Evolutionary conservation across 108 stramenopile species (phyloP), one percentile per base, ranked within the genome.

Genomic region (Phaeodactylum tricornutum): DNA sequence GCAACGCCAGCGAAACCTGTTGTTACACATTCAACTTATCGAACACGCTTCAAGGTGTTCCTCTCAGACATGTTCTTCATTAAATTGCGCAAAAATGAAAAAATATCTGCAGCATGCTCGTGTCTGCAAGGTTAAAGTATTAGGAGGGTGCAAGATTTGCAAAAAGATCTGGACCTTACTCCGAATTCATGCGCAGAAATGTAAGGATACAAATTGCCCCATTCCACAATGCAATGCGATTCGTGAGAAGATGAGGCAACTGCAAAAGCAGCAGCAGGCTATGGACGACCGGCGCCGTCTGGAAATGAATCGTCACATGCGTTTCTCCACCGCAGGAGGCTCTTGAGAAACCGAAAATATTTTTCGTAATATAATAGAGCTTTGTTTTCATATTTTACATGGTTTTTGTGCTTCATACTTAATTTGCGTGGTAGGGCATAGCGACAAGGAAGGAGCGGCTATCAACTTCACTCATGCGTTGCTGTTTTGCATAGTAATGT

Each of bases 51-150:
- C 95, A 5, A 62, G 74, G 0, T 99, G 98, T 68, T 62, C 47
- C 12, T 73, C 81, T n/a, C 11, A 62, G 19, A 47, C 64, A 2
- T 99, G 98, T 69, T 64, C 67, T 12, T 91, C 89, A 5, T 57
- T 71, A 8, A 97, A 96, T 57, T 99, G 98, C 61, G 52, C 57
- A 4, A 94, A 93, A 66, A 99, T 99, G 98, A 98, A 98, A 69
- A 77, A 71, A 1, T 82, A 91, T 52, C 57, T 92, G 1, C 66
- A 81, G 49, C 91, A 96, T 55, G 81, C 75, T 6, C 46, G 55
- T 8, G 48, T 40, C 17, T 99, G 96, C 73, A 66, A 77, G 38
- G 65, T 78, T 34, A 81, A 81, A 51, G 80, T 78, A 39, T 61
- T 64, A 40, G 95, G 95, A 29, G 95, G 94, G 28, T 98, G 98